These are phyloP conservation scores for Arabidopsis thaliana DNA, from an alignment of 345 rosid genomes.

Conservation along the genomic window TAIR10.1 NC_003076.8:23334001-23334500, in stretches of 20 bases:
- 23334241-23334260: conserved; percentile 14
- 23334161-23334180: neutral
- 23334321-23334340: neutral
- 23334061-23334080: neutral
- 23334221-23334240: neutral
- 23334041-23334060: neutral
- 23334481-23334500: conserved; percentile 39
- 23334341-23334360: conserved; percentile 7
- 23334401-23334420: conserved; percentile 46
- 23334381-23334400: conserved; percentile 31
- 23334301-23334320: neutral
- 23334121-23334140: neutral
- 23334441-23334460: conserved; percentile 39
- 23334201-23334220: neutral
- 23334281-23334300: conserved; percentile 4
- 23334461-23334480: conserved; percentile 36
- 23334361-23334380: conserved; percentile 11
- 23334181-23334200: neutral
- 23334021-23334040: neutral
- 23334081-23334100: neutral
- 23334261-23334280: neutral
- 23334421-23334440: conserved; percentile 49
- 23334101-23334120: neutral
- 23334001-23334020: neutral
- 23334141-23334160: neutral